Evolutionary conservation across 108 stramenopile species (phyloP).

Genomic region (Bacterosira constricta): DNA sequence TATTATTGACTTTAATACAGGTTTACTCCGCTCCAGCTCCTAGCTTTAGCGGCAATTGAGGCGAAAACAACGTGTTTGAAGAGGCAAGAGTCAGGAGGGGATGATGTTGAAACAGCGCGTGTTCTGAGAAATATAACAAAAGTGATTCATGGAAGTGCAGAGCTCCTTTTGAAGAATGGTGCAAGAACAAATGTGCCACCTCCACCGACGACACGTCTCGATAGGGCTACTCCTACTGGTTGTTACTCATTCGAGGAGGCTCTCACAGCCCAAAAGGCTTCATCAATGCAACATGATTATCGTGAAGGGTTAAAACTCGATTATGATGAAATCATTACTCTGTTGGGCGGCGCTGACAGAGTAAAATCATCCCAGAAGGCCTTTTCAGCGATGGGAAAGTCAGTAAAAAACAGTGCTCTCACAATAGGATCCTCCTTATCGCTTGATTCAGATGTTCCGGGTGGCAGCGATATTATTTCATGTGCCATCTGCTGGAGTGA

Average conservation of each 20-base stretch:
- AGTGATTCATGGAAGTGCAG: constrained; percentile 43
- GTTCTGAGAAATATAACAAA: constrained; percentile 30
- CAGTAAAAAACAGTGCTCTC: constrained; percentile 2
- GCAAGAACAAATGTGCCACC: constrained; percentile 59
- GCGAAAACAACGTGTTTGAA: not conserved
- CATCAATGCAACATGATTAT: constrained; percentile 9
- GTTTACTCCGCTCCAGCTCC: constrained; percentile 81
- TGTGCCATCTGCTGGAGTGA: constrained; percentile 87
- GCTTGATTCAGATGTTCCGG: constrained; percentile 60
- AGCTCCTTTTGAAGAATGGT: constrained; percentile 59
- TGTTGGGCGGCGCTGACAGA: constrained; percentile 60
- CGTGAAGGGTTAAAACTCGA: constrained; percentile 55
- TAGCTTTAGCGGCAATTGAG: constrained; percentile 54
- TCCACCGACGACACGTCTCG: constrained; percentile 53
- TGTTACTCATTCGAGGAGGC: constrained; percentile 23
- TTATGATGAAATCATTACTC: constrained; percentile 45
- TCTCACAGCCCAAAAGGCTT: not conserved
- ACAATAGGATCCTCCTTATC: constrained; percentile 36
- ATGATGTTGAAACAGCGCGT: constrained; percentile 27
- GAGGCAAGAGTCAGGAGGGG: constrained; percentile 22
- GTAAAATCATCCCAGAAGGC: constrained; percentile 31
- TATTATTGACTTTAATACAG: not conserved
- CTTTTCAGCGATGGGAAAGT: constrained; percentile 36
- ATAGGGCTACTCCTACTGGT: constrained; percentile 37
- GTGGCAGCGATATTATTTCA: constrained; percentile 71